These are phyloP conservation scores for Monosporascus sp. DNA, from an alignment of 2,329 filamentous ascomycete genomes.

Conservation along the genomic window DNA sequence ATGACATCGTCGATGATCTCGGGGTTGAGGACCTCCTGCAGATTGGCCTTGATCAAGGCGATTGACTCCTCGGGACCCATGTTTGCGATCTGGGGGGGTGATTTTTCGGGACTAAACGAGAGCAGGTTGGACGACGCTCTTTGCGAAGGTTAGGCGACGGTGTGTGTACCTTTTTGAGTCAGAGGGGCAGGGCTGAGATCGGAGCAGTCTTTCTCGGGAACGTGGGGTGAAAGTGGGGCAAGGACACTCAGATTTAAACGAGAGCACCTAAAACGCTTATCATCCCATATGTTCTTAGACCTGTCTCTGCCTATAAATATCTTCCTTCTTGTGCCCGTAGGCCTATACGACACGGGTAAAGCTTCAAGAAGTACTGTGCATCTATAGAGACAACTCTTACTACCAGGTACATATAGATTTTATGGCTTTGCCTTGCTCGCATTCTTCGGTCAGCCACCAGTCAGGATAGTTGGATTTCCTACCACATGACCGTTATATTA, in stretches of 20 bases:
- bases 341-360: no score
- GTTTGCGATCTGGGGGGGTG: background rate
- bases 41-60: constrained; percentile 71
- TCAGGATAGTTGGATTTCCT: no score
- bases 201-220: background rate
- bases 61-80: constrained; percentile 57
- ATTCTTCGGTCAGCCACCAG: no score
- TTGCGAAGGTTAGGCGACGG: background rate
- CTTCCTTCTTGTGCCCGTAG: no score
- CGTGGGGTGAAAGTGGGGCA: background rate
- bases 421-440: no score
- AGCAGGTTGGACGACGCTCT: background rate
- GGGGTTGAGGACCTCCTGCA: constrained; percentile 76
- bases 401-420: no score
- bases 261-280: no score
- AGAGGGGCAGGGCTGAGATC: background rate
- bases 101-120: background rate
- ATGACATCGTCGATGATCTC: constrained; percentile 75
- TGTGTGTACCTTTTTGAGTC: background rate
- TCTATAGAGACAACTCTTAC: no score
- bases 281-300: background rate
- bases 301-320: background rate
- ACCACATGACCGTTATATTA: no score
- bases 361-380: no score
- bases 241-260: background rate